phyloP scores from a whole-genome alignment of 2,329 filamentous ascomycete genomes.

The Chrysosporium queenslandicum region DNA sequence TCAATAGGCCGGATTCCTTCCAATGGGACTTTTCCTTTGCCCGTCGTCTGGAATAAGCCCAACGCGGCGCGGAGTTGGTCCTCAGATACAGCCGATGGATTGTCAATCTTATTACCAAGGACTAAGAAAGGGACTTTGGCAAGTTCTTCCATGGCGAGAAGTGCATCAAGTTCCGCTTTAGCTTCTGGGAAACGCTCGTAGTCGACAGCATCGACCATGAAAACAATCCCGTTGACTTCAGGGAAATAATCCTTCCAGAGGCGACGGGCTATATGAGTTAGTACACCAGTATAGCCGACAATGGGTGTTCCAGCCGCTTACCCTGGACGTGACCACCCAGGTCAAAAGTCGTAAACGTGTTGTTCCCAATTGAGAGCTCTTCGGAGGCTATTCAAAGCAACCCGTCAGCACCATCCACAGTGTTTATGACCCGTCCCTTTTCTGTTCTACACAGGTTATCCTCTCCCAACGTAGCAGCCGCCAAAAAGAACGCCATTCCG shows the following conservation, averaged over 20 bases:
- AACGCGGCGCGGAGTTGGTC: constrained; percentile 88
- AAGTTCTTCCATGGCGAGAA: constrained; percentile 94
- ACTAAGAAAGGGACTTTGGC: constrained; percentile 91
- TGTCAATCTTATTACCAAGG: constrained; percentile 98
- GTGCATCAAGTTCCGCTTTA: constrained; percentile 92
- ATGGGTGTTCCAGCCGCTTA: constrained; percentile 31
- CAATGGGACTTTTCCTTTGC: constrained; percentile 85
- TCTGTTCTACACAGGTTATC: background rate
- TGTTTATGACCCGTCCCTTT: background rate
- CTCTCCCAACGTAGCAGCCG: background rate
- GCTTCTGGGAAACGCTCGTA: constrained; percentile 87
- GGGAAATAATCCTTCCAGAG: constrained; percentile 97
- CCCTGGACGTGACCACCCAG: constrained; percentile 88
- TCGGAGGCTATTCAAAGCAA: constrained; percentile 57
- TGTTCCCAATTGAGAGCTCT: constrained; percentile 84
- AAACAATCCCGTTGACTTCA: constrained; percentile 92
- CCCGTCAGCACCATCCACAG: background rate
- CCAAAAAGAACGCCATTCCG: background rate
- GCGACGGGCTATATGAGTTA: constrained; percentile 57
- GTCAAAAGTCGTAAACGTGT: constrained; percentile 91
- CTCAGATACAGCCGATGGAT: constrained; percentile 89
- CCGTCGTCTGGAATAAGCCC: constrained; percentile 90
- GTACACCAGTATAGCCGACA: background rate
- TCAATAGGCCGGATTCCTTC: constrained; percentile 92
- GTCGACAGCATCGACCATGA: constrained; percentile 96